Conservation (phyloP, 1,284 basidiomycete species). For the Ceratobasidium sp. region DNA sequence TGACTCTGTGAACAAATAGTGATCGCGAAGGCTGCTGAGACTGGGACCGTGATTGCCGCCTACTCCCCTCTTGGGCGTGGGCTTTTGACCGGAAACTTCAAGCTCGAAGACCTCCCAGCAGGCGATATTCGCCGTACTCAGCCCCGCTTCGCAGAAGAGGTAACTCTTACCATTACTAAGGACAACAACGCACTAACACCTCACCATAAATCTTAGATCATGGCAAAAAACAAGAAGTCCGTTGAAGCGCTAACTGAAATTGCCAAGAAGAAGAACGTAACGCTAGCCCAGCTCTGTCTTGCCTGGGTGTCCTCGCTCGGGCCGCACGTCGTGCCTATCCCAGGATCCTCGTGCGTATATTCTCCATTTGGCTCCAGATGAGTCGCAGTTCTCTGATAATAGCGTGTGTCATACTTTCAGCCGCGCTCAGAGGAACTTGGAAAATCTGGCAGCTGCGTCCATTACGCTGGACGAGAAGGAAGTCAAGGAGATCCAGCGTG, state of each 20-base stretch:
- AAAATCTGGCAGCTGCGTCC: slow-evolving; percentile 38
- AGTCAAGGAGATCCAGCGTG: slow-evolving; percentile 23
- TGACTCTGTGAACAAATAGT: slow-evolving; percentile 56
- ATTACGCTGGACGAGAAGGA: slow-evolving; percentile 36
- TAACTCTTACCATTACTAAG: slow-evolving; percentile 1
- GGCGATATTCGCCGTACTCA: slow-evolving; percentile 55
- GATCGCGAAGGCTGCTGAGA: slow-evolving; percentile 57
- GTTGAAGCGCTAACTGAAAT: slow-evolving; percentile 59
- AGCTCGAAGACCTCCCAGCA: slow-evolving; percentile 44
- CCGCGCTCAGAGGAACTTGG: slow-evolving; percentile 25
- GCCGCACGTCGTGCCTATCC: slow-evolving; percentile 64
- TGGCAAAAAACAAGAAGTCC: slow-evolving; percentile 65
- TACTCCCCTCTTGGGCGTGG: slow-evolving; percentile 55
- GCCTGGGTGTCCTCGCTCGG: slow-evolving; percentile 68
- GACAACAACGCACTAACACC: no score
- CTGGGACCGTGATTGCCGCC: slow-evolving; percentile 63
- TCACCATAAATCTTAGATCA: slow-evolving; percentile 53
- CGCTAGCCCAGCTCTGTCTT: slow-evolving; percentile 67
- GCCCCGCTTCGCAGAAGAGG: slow-evolving; percentile 55
- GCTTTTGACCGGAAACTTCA: slow-evolving; percentile 48
- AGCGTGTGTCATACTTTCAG: no score
- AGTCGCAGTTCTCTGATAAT: no score
- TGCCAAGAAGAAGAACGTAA: slow-evolving; percentile 62
- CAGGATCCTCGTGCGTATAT: slow-evolving; percentile 60
- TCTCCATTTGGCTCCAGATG: no score